phyloP scores from a whole-genome alignment of 257 asterid species.

The Thymus quinquecostatus region DNA sequence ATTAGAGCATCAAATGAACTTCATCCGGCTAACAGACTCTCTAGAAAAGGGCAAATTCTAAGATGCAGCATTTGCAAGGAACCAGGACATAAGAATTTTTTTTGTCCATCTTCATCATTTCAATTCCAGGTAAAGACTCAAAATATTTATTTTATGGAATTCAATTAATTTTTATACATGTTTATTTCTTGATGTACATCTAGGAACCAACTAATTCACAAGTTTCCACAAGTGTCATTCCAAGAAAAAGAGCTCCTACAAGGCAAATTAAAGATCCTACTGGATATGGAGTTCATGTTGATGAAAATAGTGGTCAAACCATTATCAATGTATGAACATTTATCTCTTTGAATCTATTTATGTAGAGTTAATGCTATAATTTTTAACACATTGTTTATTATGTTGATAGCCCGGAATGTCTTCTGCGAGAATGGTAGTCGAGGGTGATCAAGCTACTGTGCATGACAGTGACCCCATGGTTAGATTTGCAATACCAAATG shows the following conservation, averaged over 20 bases:
- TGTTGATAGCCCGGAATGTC: not conserved
- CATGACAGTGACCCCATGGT: not conserved
- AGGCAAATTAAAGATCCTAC: not conserved
- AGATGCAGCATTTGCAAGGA: not conserved
- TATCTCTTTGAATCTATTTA: no score
- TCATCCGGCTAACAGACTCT: not conserved
- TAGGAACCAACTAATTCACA: no score
- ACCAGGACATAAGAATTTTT: not conserved
- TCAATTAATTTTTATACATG: no score
- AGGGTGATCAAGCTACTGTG: not conserved
- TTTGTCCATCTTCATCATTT: no score
- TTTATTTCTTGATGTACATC: no score
- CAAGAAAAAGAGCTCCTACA: no score
- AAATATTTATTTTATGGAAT: no score
- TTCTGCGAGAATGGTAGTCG: not conserved
- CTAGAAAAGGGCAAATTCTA: not conserved
- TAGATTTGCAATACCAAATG: not conserved
- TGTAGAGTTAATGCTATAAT: not conserved
- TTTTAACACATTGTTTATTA: not conserved
- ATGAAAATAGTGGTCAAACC: not conserved
- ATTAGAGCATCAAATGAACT: not conserved
- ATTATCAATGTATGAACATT: not conserved
- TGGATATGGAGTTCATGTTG: not conserved
- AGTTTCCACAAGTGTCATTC: no score
- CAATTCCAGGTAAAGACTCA: not conserved